Evolutionary conservation across 108 stramenopile species (phyloP), one percentile per base, ranked within the genome.

Genomic region (Schizochytrium sp.): DNA sequence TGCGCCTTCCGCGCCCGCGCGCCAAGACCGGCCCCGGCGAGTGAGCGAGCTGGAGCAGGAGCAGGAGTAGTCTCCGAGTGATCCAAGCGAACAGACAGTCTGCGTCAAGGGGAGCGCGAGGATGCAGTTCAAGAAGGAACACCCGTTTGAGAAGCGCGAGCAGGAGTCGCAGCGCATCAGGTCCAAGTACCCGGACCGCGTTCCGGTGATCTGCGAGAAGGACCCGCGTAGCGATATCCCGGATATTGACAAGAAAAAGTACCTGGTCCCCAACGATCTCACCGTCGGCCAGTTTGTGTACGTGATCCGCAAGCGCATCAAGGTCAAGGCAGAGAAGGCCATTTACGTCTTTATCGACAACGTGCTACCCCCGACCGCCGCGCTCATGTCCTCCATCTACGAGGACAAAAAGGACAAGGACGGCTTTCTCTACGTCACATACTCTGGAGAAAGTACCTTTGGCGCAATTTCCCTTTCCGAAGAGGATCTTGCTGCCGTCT

Each of bases 141-240:
- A 88, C 47, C 60, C 89, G 28, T 88, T 88, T 47, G 89, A 89
- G 43, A 57, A 89, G 89, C 89, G 89, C 88, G 87, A 89, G 83
- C 87, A 58, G 60, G 89, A 89, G 76, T 57, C 89, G 19, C 87
- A 47, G 34, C 44, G 87, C n/a, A 89, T 89, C 4, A 87, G 41
- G 48, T 41, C 29, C 19, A 92, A 92, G 90, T 99, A 98, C 91
- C 98, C 99, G 14, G 99, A 99, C 90, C 96, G 99, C 29, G 96
- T 99, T 21, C 99, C 99, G 16, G 99, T 99, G 87, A 99, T 98
- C 91, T 98, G 97, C 94, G 98, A 98, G 92, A 98, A 97, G 93
- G 97, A 97, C 0, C 96, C 43, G n/a, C 55, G 90, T 16, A 92
- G 91, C 60, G 97, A 98, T 87, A 97, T 98, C 91, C 98, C 97